These are phyloP conservation scores for Camelina laxa DNA, from an alignment of 345 rosid genomes.

Conservation along the genomic window DNA sequence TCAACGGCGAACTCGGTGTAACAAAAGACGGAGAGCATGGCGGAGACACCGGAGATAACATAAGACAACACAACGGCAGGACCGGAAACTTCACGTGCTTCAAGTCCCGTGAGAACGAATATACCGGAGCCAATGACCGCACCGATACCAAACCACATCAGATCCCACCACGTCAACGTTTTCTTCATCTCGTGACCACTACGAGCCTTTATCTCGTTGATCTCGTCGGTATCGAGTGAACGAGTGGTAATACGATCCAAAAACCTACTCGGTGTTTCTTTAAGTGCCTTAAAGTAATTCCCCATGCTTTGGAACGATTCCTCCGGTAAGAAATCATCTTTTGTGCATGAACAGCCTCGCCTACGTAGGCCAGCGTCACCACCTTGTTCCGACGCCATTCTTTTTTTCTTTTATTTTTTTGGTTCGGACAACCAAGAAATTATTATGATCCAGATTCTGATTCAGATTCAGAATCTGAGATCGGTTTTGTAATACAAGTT, in stretches of 20 bases:
- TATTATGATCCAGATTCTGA: constrained; percentile 5
- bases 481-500: neutral
- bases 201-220: constrained; percentile 74
- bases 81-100: constrained; percentile 60
- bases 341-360: constrained; percentile 75
- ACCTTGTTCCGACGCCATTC: constrained; percentile 36
- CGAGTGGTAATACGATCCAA: constrained; percentile 66
- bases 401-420: neutral
- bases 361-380: constrained; percentile 50
- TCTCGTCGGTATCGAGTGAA: constrained; percentile 73
- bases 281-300: constrained; percentile 64
- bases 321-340: constrained; percentile 80
- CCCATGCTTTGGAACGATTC: constrained; percentile 74
- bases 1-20: constrained; percentile 98
- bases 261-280: constrained; percentile 64
- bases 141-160: constrained; percentile 94
- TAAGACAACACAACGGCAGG: constrained; percentile 91
- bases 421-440: neutral
- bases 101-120: constrained; percentile 84
- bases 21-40: constrained; percentile 94
- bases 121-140: constrained; percentile 92
- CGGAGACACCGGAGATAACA: constrained; percentile 81
- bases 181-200: constrained; percentile 92
- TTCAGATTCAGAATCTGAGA: constrained; percentile 31
- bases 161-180: constrained; percentile 90